phyloP scores from a whole-genome alignment of 345 rosid genomes.

The Eucalyptus cloeziana region DNA sequence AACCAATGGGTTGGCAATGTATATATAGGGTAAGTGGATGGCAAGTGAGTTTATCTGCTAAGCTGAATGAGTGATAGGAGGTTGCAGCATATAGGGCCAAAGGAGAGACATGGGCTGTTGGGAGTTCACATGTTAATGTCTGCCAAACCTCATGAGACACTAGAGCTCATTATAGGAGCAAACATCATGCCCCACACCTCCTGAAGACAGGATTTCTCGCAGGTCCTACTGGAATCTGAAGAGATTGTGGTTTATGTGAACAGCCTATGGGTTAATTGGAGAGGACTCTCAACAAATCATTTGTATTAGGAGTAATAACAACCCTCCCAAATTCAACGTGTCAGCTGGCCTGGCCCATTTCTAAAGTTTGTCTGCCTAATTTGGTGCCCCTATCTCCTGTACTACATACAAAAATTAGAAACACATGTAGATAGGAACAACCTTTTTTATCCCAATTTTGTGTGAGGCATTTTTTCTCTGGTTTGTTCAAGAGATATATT shows the following conservation, averaged over 20 bases:
- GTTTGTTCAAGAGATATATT: neutral
- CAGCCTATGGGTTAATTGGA: neutral
- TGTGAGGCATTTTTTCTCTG: neutral
- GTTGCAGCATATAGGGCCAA: neutral
- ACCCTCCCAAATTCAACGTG: neutral
- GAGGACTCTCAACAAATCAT: neutral
- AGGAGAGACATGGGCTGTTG: neutral
- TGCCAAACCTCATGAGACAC: neutral
- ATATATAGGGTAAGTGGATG: neutral
- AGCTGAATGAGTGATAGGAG: neutral
- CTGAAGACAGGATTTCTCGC: neutral
- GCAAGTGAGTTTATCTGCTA: neutral
- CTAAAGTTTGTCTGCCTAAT: neutral
- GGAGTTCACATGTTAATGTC: neutral
- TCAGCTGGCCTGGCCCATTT: neutral
- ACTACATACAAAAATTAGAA: neutral
- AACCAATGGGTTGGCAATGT: neutral
- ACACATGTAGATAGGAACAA: neutral
- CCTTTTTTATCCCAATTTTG: too few relatives aligned
- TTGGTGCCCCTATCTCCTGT: neutral
- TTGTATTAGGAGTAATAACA: neutral
- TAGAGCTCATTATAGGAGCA: neutral
- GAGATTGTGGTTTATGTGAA: neutral
- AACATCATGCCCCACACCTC: neutral
- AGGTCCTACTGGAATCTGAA: neutral